These are phyloP conservation scores for Nymphaea colorata DNA, from an alignment of 164 flowering plant genomes.

Conservation along the genomic window DNA sequence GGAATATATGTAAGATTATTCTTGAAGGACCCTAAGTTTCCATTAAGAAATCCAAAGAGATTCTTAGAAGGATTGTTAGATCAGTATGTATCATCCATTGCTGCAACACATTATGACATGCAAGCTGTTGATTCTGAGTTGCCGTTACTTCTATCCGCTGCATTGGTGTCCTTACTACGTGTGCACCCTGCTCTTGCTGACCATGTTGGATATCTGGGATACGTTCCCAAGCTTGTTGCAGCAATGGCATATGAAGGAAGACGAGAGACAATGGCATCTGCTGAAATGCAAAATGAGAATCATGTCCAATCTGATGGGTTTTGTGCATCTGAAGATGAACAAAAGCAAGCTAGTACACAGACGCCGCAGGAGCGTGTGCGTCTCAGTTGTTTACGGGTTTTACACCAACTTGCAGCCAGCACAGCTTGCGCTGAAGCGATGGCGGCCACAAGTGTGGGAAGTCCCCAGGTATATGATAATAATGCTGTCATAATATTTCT, in stretches of 20 bases:
- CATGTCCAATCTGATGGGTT: slow-evolving; percentile 20
- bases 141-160: slow-evolving; percentile 90
- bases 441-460: slow-evolving; percentile 98
- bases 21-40: slow-evolving; percentile 96
- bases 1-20: slow-evolving; percentile 96
- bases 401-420: slow-evolving; percentile 98
- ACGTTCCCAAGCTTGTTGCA: slow-evolving; percentile 95
- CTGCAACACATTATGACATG: slow-evolving; percentile 79
- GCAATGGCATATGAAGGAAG: slow-evolving; percentile 96
- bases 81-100: slow-evolving; percentile 88
- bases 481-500: too few relatives aligned
- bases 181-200: slow-evolving; percentile 97
- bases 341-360: slow-evolving; percentile 35
- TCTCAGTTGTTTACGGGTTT: slow-evolving; percentile 91
- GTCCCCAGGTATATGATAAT: slow-evolving; percentile 60
- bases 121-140: slow-evolving; percentile 81
- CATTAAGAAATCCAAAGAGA: slow-evolving; percentile 95
- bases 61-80: slow-evolving; percentile 94
- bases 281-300: slow-evolving; percentile 36
- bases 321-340: slow-evolving; percentile 48
- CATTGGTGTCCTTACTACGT: slow-evolving; percentile 82
- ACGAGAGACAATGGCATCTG: slow-evolving; percentile 85
- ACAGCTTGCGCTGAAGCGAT: slow-evolving; percentile 98
- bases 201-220: slow-evolving; percentile 97
- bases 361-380: slow-evolving; percentile 95